A percentile compares a stretch with the other conserved stretches of the same genome.
phyloP scores from a whole-genome alignment of 495 filamentous ascomycete genomes.

The Lasiosphaeria ovina region DNA sequence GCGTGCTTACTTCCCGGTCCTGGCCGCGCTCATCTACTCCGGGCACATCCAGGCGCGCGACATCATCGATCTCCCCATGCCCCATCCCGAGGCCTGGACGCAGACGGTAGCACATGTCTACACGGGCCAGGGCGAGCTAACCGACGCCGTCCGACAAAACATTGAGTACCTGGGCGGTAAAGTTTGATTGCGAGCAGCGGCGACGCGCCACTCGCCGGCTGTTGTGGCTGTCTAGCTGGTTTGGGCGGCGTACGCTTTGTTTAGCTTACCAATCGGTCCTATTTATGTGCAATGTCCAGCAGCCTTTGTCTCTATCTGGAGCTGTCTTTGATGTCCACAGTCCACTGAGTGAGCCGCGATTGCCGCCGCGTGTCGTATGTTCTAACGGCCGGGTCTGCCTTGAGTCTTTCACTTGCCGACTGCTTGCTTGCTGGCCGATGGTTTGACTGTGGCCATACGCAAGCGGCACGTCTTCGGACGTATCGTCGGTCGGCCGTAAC shows the following conservation, averaged over 20 bases:
- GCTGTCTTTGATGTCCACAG: not conserved
- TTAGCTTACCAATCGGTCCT: not conserved
- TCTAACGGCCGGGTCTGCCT: too few species aligned
- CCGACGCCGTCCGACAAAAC: conserved; percentile 46
- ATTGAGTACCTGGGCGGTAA: conserved; percentile 54
- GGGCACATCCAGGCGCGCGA: conserved; percentile 50
- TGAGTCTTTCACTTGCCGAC: too few species aligned
- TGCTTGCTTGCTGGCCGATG: too few species aligned
- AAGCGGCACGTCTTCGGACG: too few species aligned
- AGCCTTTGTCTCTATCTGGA: not conserved
- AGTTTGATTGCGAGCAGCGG: conserved; percentile 27
- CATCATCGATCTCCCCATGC: conserved; percentile 54
- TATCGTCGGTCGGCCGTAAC: too few species aligned
- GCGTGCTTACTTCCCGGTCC: conserved; percentile 46
- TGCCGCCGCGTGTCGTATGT: too few species aligned
- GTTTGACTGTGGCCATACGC: too few species aligned
- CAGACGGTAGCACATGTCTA: conserved; percentile 52
- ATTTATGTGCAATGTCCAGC: not conserved
- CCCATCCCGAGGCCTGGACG: conserved; percentile 51
- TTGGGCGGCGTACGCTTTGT: not conserved
- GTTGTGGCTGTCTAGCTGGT: conserved; percentile 18
- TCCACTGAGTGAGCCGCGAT: too few species aligned
- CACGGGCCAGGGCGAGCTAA: conserved; percentile 48
- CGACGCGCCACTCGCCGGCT: conserved; percentile 8
- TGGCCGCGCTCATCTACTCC: conserved; percentile 51